Conservation (phyloP, 345 rosid genomes). For the Euphorbia lathyris region DNA sequence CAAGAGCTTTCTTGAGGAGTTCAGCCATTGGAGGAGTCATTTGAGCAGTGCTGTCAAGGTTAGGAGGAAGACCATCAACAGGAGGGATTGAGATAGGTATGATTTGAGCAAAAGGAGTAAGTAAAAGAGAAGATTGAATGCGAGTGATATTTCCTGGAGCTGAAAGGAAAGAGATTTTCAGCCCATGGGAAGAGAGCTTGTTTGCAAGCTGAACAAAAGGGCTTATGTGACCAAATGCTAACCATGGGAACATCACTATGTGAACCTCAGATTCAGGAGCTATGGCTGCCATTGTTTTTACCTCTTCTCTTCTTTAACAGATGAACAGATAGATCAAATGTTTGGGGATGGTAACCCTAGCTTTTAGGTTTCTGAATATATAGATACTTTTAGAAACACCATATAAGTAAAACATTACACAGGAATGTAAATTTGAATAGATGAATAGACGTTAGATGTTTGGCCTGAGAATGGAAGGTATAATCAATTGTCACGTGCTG, state of each 20-base stretch:
- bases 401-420: too few species aligned
- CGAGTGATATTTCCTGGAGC: slow-evolving; percentile 29
- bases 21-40: slow-evolving; percentile 26
- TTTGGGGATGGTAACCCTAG: too few species aligned
- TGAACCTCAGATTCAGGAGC: slow-evolving; percentile 9
- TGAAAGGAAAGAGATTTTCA: slow-evolving; percentile 25
- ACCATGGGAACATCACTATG: slow-evolving; percentile 30
- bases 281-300: not conserved
- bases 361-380: too few species aligned
- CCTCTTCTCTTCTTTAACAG: not conserved
- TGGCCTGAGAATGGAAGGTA: too few species aligned
- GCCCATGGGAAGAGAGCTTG: slow-evolving; percentile 28
- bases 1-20: slow-evolving; percentile 28
- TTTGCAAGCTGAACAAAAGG: slow-evolving; percentile 39
- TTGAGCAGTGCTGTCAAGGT: slow-evolving; percentile 27
- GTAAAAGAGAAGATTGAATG: slow-evolving; percentile 15
- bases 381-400: too few species aligned
- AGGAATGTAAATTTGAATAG: too few species aligned
- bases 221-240: slow-evolving; percentile 34
- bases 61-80: slow-evolving; percentile 31
- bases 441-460: too few species aligned
- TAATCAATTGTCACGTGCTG: too few species aligned
- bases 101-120: slow-evolving; percentile 16
- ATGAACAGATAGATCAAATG: too few species aligned
- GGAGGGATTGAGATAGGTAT: slow-evolving; percentile 24